Evolutionary conservation across 2,329 filamentous ascomycete genomes (phyloP).

Genomic region (Xylariaceae sp.): DNA sequence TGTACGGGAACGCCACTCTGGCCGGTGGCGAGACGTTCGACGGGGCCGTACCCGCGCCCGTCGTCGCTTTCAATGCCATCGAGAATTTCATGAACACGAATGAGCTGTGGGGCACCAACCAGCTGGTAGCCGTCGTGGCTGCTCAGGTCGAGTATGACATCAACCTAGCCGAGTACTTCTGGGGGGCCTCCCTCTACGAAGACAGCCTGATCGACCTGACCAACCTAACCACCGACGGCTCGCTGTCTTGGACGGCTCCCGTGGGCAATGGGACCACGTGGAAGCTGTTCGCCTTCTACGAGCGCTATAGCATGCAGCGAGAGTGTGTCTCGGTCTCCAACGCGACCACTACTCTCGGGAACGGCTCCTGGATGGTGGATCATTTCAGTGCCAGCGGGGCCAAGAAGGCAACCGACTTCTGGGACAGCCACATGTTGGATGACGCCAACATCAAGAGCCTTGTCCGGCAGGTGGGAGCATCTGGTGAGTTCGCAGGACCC

Average conservation of each 20-base stretch:
- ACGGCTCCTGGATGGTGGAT: conserved; percentile 20
- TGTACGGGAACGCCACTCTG: conserved; percentile 7
- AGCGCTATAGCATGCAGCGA: conserved; percentile 16
- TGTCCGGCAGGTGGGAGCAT: conserved; percentile 12
- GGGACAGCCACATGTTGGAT: conserved; percentile 15
- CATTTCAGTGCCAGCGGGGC: conserved; percentile 18
- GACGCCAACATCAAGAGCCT: conserved; percentile 8
- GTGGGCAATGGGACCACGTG: conserved; percentile 4
- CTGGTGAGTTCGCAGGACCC: conserved; percentile 7
- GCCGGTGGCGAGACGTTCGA: conserved; percentile 1
- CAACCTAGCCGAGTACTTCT: conserved; percentile 1
- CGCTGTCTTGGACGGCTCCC: conserved; percentile 8
- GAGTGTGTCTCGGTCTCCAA: conserved; percentile 9
- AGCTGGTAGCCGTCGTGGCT: conserved; percentile 15
- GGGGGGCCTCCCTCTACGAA: background rate
- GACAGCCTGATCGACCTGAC: conserved; percentile 11
- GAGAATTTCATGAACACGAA: conserved; percentile 13
- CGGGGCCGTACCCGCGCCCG: conserved; percentile 7
- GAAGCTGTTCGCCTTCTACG: conserved; percentile 13
- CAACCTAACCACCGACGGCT: conserved; percentile 2
- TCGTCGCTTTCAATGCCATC: conserved; percentile 11
- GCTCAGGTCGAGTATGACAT: conserved; percentile 4
- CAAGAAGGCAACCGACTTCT: conserved; percentile 17
- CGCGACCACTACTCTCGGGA: conserved; percentile 11
- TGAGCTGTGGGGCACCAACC: conserved; percentile 13